Conservation (phyloP, 1,139 yeast genomes). For the Geotrichum klebahnii region DNA sequence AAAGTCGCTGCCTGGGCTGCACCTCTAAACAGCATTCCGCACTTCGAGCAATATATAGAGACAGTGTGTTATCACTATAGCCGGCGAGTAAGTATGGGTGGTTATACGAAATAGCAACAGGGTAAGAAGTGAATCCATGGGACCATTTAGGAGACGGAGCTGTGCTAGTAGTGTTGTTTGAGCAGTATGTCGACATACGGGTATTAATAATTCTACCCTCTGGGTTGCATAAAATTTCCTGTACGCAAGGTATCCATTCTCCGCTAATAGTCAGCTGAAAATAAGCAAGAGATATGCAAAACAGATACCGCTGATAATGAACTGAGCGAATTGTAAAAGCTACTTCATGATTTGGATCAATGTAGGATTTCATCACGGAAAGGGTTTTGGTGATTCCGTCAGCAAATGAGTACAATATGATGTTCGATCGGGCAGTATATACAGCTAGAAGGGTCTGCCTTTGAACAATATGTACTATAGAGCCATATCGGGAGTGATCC, state of each 20-base stretch:
- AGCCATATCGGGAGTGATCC: conserved; percentile 15
- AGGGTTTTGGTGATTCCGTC: conserved; percentile 19
- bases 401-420: conserved; percentile 18
- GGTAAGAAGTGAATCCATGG: conserved; percentile 10
- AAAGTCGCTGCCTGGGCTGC: conserved; percentile 21
- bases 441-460: conserved; percentile 20
- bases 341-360: conserved; percentile 20
- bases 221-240: conserved; percentile 20
- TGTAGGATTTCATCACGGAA: conserved; percentile 19
- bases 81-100: conserved; percentile 23
- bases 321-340: conserved; percentile 20
- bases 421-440: conserved; percentile 20
- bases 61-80: conserved; percentile 20
- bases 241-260: conserved; percentile 22
- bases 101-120: conserved; percentile 19
- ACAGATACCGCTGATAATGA: conserved; percentile 14
- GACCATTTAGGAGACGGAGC: conserved; percentile 17
- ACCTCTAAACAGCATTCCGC: conserved; percentile 22
- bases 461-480: conserved; percentile 20
- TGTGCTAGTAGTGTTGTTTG: conserved; percentile 5
- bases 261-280: conserved; percentile 18
- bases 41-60: conserved; percentile 20
- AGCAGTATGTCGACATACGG: conserved; percentile 19
- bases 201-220: conserved; percentile 22
- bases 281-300: conserved; percentile 21